A percentile compares a stretch with the other conserved stretches of the same genome.
Conservation (phyloP, 2,329 filamentous ascomycete genomes). For the Phialophora verrucosa region DNA sequence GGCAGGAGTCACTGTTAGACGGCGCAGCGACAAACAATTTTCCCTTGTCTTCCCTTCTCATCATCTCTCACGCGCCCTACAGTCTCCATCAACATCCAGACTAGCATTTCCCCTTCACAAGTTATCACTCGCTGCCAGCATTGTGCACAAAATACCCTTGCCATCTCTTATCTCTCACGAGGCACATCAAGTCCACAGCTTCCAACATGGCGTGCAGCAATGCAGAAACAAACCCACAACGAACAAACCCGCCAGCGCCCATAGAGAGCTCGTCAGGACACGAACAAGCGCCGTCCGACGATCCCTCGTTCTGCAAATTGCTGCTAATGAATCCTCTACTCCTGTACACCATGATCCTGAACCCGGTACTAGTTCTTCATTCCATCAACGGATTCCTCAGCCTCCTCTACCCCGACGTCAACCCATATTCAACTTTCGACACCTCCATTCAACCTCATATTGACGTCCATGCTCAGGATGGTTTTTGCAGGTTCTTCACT, state of each 20-base stretch:
- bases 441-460: constrained; percentile 43
- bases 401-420: constrained; percentile 43
- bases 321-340: constrained; percentile 35
- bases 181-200: neutral
- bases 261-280: neutral
- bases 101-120: neutral
- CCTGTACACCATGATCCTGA: constrained; percentile 47
- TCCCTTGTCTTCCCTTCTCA: neutral
- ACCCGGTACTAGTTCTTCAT: constrained; percentile 49
- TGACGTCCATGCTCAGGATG: constrained; percentile 47
- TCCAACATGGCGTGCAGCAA: neutral
- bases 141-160: neutral
- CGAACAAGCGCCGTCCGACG: neutral
- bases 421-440: constrained; percentile 39
- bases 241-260: neutral
- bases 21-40: neutral
- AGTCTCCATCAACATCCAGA: neutral
- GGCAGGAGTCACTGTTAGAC: constrained; percentile 7
- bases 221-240: neutral
- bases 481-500: constrained; percentile 49
- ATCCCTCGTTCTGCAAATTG: constrained; percentile 1
- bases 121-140: neutral
- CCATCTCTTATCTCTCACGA: neutral
- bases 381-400: constrained; percentile 49
- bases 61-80: neutral